These are phyloP conservation scores for Suillus decipiens DNA, from an alignment of 768 basidiomycete genomes.

Conservation along the genomic window DNA sequence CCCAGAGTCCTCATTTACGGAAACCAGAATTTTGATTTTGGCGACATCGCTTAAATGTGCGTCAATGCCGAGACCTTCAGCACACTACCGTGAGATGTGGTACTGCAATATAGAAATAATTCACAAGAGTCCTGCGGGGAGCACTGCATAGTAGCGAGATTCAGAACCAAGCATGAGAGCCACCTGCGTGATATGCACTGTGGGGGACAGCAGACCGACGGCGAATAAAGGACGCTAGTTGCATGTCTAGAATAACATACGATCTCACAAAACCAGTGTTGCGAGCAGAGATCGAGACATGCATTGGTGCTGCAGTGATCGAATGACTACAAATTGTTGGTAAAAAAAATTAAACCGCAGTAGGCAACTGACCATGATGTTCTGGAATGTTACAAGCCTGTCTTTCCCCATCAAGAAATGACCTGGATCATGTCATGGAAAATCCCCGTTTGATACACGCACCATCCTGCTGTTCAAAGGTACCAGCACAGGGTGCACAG, in stretches of 20 bases:
- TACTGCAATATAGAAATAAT: not conserved
- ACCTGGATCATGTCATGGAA: not conserved
- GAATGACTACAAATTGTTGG: not conserved
- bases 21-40: not conserved
- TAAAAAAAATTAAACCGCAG: not conserved
- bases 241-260: not conserved
- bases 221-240: not conserved
- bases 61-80: not conserved
- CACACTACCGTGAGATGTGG: not conserved
- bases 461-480: conserved; percentile 2
- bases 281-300: not conserved
- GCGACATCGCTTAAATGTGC: too few species aligned
- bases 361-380: not conserved
- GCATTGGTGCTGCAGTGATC: not conserved
- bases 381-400: not conserved
- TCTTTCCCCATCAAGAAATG: conserved; percentile 2
- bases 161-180: not conserved
- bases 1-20: not conserved
- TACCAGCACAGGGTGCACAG: too few species aligned
- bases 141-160: not conserved
- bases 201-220: not conserved
- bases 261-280: not conserved
- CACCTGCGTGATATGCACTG: not conserved
- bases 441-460: conserved; percentile 1
- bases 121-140: not conserved